These are phyloP conservation scores for Parietichytrium sp. DNA, from an alignment of 108 stramenopile species.

Conservation along the genomic window DNA sequence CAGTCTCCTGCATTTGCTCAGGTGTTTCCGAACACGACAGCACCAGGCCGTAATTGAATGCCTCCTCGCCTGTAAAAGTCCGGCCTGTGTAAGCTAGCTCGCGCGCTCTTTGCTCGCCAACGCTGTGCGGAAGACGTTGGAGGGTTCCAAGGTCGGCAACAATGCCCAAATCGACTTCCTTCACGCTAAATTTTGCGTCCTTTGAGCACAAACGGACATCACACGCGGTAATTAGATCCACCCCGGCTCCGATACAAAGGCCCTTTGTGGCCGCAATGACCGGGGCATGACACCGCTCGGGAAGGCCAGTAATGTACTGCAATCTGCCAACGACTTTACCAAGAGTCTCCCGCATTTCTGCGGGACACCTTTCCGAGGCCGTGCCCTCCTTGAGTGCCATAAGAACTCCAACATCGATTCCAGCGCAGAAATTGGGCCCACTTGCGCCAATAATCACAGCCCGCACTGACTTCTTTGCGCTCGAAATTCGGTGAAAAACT, in stretches of 20 bases:
- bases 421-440: neutral
- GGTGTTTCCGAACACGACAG: neutral
- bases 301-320: neutral
- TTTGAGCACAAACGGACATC: slow-evolving; percentile 4
- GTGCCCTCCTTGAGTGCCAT: neutral
- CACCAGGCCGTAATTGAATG: neutral
- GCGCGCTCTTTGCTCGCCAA: slow-evolving; percentile 30
- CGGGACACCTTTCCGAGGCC: neutral
- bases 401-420: neutral
- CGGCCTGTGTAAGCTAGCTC: slow-evolving; percentile 37
- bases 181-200: neutral
- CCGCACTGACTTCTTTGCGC: neutral
- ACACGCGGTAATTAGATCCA: slow-evolving; percentile 38
- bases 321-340: neutral
- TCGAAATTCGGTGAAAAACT: neutral
- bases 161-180: slow-evolving; percentile 36
- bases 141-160: slow-evolving; percentile 36
- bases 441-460: neutral
- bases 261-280: neutral
- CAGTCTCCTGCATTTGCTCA: neutral
- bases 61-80: slow-evolving; percentile 2
- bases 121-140: neutral
- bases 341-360: slow-evolving; percentile 24
- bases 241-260: slow-evolving; percentile 9
- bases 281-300: slow-evolving; percentile 16